Base-by-base conservation (phyloP, 1,284 basidiomycete genomes). In the Naganishia cerealis region DNA sequence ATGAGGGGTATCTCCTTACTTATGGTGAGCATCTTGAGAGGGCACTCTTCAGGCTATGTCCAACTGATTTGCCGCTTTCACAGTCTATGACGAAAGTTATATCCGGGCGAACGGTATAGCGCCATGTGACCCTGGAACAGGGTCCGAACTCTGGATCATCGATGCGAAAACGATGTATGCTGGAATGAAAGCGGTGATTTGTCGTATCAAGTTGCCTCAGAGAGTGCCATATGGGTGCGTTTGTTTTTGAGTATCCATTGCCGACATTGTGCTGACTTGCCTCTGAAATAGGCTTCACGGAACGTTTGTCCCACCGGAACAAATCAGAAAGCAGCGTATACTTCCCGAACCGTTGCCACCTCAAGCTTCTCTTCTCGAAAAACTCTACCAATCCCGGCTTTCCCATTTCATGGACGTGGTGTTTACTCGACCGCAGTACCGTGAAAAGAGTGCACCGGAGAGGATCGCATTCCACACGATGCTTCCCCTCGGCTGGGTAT, bases 1-100 rank as follows among this genome's bases (percentile, higher is more conserved):
- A 83, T 71, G 83, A 83, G 63, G 83, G 83, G 0, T 84, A 73
- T 70, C 74, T 84, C 13, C 63, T 83, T 2, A 80, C 79, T n/a
- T 84, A 83, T 72, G 81, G 76, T 78, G 59, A 72, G 76, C 69
- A 24, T 1, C 48, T 10, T 15, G 6, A 16, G n/a, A 46, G n/a
- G 43, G 43, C n/a, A n/a, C 2, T n/a, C 5, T 15, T 4, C 1
- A 6, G 15, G n/a, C 43, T 46, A 18, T 46, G n/a, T 18, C 43
- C 6, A 18, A 46, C 16, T 15, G 5, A 46, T 15, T n/a, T 18
- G n/a, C 43, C n/a, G 43, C 18, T 18, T 43, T n/a, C 21, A 21
- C 56, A 78, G 76, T 80, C 0, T 84, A 83, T 66, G 82, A 84
- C 73, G 83, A 84, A 70, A 10, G 33, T 15, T 75, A 80, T 43